Evolutionary conservation across 345 rosid genomes (phyloP).

Genomic region (Hibiscus trionum): DNA sequence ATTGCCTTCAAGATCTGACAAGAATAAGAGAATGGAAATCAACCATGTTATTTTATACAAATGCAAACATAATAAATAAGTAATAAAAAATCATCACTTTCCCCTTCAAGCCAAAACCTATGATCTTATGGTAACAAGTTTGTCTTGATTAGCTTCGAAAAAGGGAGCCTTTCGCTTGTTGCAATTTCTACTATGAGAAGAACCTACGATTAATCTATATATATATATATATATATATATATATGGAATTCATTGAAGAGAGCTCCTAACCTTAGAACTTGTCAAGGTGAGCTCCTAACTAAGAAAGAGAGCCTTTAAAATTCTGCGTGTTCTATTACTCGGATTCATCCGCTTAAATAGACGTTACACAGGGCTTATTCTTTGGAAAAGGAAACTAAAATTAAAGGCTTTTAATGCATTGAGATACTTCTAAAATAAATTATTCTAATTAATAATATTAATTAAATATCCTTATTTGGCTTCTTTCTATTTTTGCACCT

Average conservation of each 20-base stretch:
- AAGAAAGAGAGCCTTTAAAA: too few species aligned
- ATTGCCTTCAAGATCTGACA: conserved; percentile 73
- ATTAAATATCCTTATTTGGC: background rate
- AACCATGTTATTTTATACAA: background rate
- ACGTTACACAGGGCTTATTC: background rate
- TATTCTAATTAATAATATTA: background rate
- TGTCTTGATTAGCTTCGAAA: background rate
- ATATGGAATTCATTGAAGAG: background rate
- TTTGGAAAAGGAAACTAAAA: background rate
- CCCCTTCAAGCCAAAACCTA: background rate
- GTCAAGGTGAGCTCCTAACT: background rate
- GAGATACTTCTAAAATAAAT: background rate
- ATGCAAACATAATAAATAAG: background rate
- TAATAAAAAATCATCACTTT: background rate
- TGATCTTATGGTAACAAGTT: background rate
- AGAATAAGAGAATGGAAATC: background rate
- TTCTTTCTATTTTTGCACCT: too few species aligned
- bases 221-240: too few species aligned
- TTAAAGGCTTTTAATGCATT: background rate
- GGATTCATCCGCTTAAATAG: background rate
- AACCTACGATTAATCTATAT: background rate
- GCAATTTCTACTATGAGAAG: background rate
- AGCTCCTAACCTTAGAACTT: background rate
- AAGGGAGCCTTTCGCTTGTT: background rate
- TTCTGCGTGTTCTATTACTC: background rate